These are phyloP conservation scores for Neurospora cerealis DNA, from an alignment of 495 filamentous ascomycete species.

Conservation along the genomic window DNA sequence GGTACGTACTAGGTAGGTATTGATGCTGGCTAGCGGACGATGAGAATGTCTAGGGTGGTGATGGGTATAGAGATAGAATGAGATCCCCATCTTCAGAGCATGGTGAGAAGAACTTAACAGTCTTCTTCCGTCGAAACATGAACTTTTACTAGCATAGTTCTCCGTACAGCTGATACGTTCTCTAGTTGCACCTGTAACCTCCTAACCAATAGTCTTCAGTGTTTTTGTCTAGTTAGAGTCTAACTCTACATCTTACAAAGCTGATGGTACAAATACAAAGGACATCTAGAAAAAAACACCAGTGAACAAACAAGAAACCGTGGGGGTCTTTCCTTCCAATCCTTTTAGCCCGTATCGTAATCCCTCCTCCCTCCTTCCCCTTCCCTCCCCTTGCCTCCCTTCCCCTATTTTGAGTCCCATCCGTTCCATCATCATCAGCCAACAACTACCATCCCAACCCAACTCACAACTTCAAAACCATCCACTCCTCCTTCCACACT, in stretches of 20 bases:
- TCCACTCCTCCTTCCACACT: conserved; percentile 34
- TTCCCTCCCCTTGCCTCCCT: too few species aligned
- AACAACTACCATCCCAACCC: not conserved
- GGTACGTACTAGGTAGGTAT: not conserved
- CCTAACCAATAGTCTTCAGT: not conserved
- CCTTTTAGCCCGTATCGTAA: too few species aligned
- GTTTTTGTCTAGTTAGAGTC: not conserved
- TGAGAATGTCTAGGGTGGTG: not conserved
- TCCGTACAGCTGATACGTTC: not conserved
- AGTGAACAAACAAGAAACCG: not conserved
- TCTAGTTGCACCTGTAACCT: not conserved
- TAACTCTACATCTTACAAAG: not conserved
- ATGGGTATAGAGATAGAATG: not conserved
- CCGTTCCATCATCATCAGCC: not conserved
- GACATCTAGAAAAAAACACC: not conserved
- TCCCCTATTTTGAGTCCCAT: conserved; percentile 7
- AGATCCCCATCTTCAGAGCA: too few species aligned
- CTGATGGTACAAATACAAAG: not conserved
- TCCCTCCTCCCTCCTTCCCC: conserved; percentile 13
- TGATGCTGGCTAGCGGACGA: not conserved
- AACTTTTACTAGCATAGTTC: too few species aligned
- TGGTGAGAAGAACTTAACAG: too few species aligned
- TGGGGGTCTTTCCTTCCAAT: not conserved
- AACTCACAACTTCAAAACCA: conserved; percentile 42
- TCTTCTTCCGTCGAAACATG: too few species aligned